Evolutionary conservation across 495 filamentous ascomycete species (phyloP).

Genomic region (Oidiodendron maius): DNA sequence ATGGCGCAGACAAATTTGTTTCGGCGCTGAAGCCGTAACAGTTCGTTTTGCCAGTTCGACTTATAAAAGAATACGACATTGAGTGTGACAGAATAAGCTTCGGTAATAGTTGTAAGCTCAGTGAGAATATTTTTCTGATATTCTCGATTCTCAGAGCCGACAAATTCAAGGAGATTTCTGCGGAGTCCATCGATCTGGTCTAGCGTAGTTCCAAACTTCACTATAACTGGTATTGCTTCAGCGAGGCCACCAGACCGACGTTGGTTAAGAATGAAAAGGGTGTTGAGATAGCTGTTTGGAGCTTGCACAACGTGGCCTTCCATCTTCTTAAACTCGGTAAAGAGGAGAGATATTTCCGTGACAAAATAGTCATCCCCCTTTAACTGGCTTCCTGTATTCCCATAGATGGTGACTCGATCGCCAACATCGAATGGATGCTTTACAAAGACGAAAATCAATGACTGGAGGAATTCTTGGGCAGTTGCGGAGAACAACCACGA

Average conservation of each 20-base stretch:
- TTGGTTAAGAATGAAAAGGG: constrained; percentile 91
- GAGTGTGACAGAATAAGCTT: constrained; percentile 63
- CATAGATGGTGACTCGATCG: constrained; percentile 87
- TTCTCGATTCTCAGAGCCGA: constrained; percentile 80
- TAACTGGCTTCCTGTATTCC: constrained; percentile 72
- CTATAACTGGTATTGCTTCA: constrained; percentile 75
- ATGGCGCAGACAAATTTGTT: constrained; percentile 95
- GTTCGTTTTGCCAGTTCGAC: constrained; percentile 84
- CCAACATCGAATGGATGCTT: constrained; percentile 98
- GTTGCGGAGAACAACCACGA: constrained; percentile 91
- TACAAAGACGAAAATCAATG: constrained; percentile 83
- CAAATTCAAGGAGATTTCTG: constrained; percentile 77
- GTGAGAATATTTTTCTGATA: constrained; percentile 89
- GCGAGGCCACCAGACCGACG: constrained; percentile 83
- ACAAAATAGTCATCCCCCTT: constrained; percentile 91
- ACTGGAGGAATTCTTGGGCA: constrained; percentile 89
- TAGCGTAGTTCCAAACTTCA: constrained; percentile 86
- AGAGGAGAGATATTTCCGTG: constrained; percentile 89
- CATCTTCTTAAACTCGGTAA: constrained; percentile 98
- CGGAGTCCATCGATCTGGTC: constrained; percentile 84
- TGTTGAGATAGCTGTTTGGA: constrained; percentile 89
- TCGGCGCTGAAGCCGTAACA: constrained; percentile 78
- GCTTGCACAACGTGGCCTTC: constrained; percentile 94
- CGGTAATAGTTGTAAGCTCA: constrained; percentile 63
- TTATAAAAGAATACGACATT: constrained; percentile 99